These are phyloP conservation scores for Geotrichum aggregatum DNA, from an alignment of 1,139 yeast genomes.

Conservation along the genomic window DNA sequence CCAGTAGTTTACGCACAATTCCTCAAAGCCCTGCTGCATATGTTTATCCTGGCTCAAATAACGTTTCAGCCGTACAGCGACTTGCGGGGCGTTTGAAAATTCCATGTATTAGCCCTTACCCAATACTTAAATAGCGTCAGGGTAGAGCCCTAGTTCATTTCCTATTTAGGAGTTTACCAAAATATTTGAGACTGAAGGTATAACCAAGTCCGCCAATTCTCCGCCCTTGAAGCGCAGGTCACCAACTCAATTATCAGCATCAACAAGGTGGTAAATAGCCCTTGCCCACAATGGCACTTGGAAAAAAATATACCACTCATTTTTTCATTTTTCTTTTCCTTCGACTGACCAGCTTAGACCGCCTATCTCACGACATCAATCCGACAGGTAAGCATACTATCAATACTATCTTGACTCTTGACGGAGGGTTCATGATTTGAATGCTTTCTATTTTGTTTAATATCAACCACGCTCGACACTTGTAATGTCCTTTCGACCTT, in stretches of 20 bases:
- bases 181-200: background rate
- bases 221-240: background rate
- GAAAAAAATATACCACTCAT: constrained; percentile 10
- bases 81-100: too few relatives aligned
- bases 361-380: constrained; percentile 21
- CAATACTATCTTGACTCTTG: background rate
- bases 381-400: constrained; percentile 19
- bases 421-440: background rate
- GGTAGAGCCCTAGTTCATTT: background rate
- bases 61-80: too few relatives aligned
- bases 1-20: too few relatives aligned
- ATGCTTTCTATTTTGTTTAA: too few relatives aligned
- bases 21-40: too few relatives aligned
- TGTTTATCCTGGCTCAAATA: too few relatives aligned
- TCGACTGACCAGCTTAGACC: constrained; percentile 18
- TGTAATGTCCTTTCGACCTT: too few relatives aligned
- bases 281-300: constrained; percentile 7
- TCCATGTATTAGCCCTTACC: too few relatives aligned
- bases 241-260: constrained; percentile 1
- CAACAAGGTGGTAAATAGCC: background rate
- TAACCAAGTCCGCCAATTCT: background rate
- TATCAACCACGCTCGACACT: too few relatives aligned
- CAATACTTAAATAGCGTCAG: background rate
- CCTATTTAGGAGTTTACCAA: background rate
- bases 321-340: constrained; percentile 13